These are phyloP conservation scores for Elaeis guineensis DNA, from an alignment of 176 grass and related monocot genomes.

Conservation along the genomic window DNA sequence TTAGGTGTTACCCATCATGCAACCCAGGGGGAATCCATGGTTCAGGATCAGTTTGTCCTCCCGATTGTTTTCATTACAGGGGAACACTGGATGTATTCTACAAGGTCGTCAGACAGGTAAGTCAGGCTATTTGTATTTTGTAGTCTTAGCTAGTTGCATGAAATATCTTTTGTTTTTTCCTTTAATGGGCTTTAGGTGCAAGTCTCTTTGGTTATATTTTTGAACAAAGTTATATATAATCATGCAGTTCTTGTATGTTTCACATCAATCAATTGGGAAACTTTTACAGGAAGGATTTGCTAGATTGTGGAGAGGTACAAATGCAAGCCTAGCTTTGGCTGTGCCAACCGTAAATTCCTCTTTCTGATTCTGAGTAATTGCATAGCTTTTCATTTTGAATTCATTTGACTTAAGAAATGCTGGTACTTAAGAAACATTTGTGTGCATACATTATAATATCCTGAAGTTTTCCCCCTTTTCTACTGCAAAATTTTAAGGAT, in stretches of 20 bases:
- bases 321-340: slow-evolving; percentile 70
- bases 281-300: slow-evolving; percentile 64
- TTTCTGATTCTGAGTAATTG: neutral
- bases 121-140: neutral
- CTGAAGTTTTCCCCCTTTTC: too few species aligned
- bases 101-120: slow-evolving; percentile 77
- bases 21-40: slow-evolving; percentile 45
- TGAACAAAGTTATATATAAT: neutral
- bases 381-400: too few species aligned
- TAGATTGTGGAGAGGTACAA: slow-evolving; percentile 90
- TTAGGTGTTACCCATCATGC: slow-evolving; percentile 78
- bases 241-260: neutral
- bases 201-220: slow-evolving; percentile 11
- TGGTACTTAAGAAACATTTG: too few species aligned
- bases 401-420: too few species aligned
- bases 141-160: too few species aligned
- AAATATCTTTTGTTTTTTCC: too few species aligned
- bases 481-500: too few species aligned
- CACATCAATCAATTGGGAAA: neutral
- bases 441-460: too few species aligned
- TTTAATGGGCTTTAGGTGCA: neutral
- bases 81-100: slow-evolving; percentile 85
- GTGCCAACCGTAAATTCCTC: slow-evolving; percentile 69
- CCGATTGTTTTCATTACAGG: slow-evolving; percentile 70
- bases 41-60: slow-evolving; percentile 43